phyloP scores from a whole-genome alignment of 306 rosid species.

The Senna tora region DNA sequence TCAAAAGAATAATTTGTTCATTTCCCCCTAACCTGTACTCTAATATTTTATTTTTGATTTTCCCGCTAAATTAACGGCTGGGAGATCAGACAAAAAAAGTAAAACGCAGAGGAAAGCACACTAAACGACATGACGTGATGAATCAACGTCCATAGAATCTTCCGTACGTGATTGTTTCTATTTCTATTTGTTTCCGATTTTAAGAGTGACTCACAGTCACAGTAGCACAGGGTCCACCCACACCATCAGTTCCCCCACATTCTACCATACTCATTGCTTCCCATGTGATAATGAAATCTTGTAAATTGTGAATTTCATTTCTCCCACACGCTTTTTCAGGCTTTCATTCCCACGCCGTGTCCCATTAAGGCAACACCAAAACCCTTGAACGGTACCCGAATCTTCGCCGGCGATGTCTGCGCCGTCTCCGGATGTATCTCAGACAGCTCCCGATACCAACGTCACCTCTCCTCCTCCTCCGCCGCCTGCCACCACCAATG shows the following conservation, averaged over 20 bases:
- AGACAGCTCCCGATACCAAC: background rate
- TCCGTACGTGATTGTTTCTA: background rate
- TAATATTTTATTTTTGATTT: too few species aligned
- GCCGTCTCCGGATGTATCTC: conserved; percentile 10
- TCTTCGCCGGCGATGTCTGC: conserved; percentile 11
- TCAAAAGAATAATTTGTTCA: too few species aligned
- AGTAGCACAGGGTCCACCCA: background rate
- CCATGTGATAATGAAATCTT: conserved; percentile 5
- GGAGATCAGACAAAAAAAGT: background rate
- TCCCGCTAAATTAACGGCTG: background rate
- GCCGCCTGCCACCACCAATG: background rate
- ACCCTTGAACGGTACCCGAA: background rate
- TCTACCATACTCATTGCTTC: background rate
- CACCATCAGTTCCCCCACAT: conserved; percentile 7
- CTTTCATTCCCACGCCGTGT: background rate
- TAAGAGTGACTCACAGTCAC: background rate
- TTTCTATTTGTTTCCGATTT: background rate
- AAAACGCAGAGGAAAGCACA: background rate
- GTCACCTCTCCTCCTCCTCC: background rate
- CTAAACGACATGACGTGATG: background rate
- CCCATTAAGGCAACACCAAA: background rate
- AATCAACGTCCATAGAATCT: background rate
- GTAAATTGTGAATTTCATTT: background rate
- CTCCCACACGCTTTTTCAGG: background rate
- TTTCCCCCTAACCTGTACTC: too few species aligned